Evolutionary conservation across 1,284 basidiomycete genomes (phyloP).

Genomic region (Ustilago vetiveriae): DNA sequence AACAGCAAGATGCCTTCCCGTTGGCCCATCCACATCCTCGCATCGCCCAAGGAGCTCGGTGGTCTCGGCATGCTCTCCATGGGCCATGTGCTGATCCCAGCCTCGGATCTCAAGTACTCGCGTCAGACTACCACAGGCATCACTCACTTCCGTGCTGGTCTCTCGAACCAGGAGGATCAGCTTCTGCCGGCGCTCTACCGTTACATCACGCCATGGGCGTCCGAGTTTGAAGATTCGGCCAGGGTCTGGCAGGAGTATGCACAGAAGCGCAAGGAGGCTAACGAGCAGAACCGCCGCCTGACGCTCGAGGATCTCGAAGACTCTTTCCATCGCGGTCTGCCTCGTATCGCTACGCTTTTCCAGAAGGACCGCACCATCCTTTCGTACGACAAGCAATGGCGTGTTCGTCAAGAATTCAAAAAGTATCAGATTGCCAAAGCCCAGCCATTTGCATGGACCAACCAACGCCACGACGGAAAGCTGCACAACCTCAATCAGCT

Average conservation of each 20-base stretch:
- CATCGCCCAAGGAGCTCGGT: constrained; percentile 71
- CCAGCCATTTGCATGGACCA: constrained; percentile 99
- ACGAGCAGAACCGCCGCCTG: constrained; percentile 94
- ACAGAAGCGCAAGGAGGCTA: constrained; percentile 98
- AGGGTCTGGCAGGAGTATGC: constrained; percentile 99
- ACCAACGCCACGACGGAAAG: constrained; percentile 96
- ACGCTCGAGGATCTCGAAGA: constrained; percentile 98
- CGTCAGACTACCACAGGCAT: constrained; percentile 92
- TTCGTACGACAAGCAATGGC: constrained; percentile 96
- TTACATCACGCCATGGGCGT: constrained; percentile 98
- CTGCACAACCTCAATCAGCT: constrained; percentile 98
- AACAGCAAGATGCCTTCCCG: constrained; percentile 99
- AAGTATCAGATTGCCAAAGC: constrained; percentile 87
- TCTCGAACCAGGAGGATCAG: constrained; percentile 76
- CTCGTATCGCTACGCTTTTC: constrained; percentile 95
- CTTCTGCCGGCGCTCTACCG: constrained; percentile 91
- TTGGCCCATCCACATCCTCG: constrained; percentile 81
- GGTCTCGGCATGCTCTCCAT: constrained; percentile 99
- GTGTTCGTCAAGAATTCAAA: constrained; percentile 88
- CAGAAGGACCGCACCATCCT: constrained; percentile 96
- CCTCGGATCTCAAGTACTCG: constrained; percentile 95
- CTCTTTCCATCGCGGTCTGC: constrained; percentile 97
- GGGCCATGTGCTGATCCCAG: constrained; percentile 98
- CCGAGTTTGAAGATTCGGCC: constrained; percentile 96
- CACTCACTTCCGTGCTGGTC: constrained; percentile 96